A percentile compares a stretch with the other conserved stretches of the same genome.
Evolutionary conservation across 2,329 filamentous ascomycete genomes (phyloP).

Genomic region (Gnomoniopsis sp.): DNA sequence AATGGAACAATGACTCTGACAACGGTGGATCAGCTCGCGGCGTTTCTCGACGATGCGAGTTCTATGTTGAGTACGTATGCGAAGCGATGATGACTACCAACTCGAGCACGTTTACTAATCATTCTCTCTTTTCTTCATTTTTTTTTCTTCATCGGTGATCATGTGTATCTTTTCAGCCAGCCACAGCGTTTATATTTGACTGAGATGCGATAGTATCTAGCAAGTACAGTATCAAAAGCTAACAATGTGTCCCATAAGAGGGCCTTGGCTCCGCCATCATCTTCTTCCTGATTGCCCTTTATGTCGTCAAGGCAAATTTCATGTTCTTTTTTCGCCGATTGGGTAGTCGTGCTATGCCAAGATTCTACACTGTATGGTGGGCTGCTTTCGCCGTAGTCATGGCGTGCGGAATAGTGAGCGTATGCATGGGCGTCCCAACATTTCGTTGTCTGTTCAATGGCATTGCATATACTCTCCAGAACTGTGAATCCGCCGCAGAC

Average conservation of each 20-base stretch:
- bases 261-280: constrained; percentile 12
- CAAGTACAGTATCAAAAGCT: no score
- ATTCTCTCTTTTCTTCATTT: background rate
- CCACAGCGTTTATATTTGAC: no score
- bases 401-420: constrained; percentile 7
- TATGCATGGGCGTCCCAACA: constrained; percentile 13
- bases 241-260: background rate
- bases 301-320: constrained; percentile 17
- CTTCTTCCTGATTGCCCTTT: constrained; percentile 13
- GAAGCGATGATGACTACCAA: background rate
- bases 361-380: constrained; percentile 14
- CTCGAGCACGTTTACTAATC: no score
- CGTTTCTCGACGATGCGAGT: constrained; percentile 7
- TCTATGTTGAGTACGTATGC: constrained; percentile 12
- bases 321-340: constrained; percentile 16
- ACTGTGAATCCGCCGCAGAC: constrained; percentile 8
- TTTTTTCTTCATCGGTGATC: background rate
- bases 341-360: background rate
- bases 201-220: no score
- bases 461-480: constrained; percentile 5
- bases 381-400: constrained; percentile 7
- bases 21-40: background rate
- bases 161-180: background rate
- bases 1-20: background rate
- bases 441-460: constrained; percentile 15